Conservation (phyloP, 495 filamentous ascomycete species). For the Hypoxylon subgilvum region DNA sequence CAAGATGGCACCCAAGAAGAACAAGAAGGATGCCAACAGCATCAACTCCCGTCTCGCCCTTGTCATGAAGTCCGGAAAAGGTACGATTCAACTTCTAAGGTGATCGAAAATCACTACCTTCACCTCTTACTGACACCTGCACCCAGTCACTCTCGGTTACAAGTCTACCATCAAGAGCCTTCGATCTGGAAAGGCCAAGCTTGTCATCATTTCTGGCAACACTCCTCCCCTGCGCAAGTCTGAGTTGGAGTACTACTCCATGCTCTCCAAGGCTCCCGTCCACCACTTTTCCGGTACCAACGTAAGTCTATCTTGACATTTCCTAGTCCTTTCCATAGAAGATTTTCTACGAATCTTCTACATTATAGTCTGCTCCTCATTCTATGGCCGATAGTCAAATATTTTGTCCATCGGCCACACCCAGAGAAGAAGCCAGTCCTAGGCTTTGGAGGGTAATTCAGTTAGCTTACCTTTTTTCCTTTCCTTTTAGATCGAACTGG, state of each 20-base stretch:
- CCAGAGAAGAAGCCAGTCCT: slow-evolving; percentile 78
- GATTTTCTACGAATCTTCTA: slow-evolving; percentile 21
- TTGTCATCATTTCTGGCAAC: slow-evolving; percentile 84
- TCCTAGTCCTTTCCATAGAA: slow-evolving; percentile 19
- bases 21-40: slow-evolving; percentile 88
- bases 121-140: slow-evolving; percentile 20
- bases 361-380: slow-evolving; percentile 6
- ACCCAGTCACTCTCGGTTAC: slow-evolving; percentile 81
- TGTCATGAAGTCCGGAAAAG: slow-evolving; percentile 96
- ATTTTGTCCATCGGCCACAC: slow-evolving; percentile 46
- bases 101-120: not conserved
- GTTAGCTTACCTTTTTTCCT: slow-evolving; percentile 54
- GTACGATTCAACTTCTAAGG: slow-evolving; percentile 48
- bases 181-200: slow-evolving; percentile 81
- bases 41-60: slow-evolving; percentile 69
- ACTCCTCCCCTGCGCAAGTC: slow-evolving; percentile 93
- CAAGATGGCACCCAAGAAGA: slow-evolving; percentile 90
- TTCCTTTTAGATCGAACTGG: slow-evolving; percentile 82
- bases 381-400: slow-evolving; percentile 23
- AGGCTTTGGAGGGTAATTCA: slow-evolving; percentile 85
- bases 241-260: slow-evolving; percentile 90
- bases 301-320: slow-evolving; percentile 66
- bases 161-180: slow-evolving; percentile 96
- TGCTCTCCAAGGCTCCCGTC: slow-evolving; percentile 90
- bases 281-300: slow-evolving; percentile 98